phyloP scores from a whole-genome alignment of 2,329 filamentous ascomycete species.

The Penicillium sp. region DNA sequence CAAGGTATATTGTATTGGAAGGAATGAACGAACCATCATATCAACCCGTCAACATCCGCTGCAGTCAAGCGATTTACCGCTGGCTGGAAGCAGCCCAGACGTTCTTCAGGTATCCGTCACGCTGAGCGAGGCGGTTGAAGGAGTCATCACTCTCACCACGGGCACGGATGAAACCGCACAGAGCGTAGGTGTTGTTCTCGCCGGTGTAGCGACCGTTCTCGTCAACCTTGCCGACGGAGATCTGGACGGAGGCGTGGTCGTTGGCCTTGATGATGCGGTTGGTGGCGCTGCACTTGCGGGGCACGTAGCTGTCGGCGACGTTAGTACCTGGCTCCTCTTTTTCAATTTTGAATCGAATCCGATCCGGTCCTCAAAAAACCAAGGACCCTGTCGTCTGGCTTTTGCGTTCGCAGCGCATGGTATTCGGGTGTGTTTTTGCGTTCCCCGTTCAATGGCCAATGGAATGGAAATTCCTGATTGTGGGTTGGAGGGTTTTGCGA shows the following conservation, averaged over 20 bases:
- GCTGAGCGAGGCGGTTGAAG: slow-evolving; percentile 92
- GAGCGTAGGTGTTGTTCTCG: slow-evolving; percentile 96
- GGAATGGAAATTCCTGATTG: slow-evolving; percentile 2
- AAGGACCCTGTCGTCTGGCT: neutral
- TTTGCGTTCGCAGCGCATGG: slow-evolving; percentile 3
- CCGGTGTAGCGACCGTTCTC: slow-evolving; percentile 97
- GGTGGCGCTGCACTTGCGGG: slow-evolving; percentile 97
- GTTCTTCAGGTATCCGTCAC: slow-evolving; percentile 93
- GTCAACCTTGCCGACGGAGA: slow-evolving; percentile 96
- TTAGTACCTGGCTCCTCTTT: slow-evolving; percentile 7
- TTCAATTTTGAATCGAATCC: slow-evolving; percentile 1
- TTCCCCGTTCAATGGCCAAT: neutral
- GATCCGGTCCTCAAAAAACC: slow-evolving; percentile 6
- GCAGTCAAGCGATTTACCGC: slow-evolving; percentile 40
- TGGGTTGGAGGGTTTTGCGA: slow-evolving; percentile 3
- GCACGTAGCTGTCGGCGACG: slow-evolving; percentile 72
- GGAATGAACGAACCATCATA: slow-evolving; percentile 27
- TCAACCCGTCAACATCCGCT: slow-evolving; percentile 32
- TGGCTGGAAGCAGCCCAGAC: slow-evolving; percentile 80
- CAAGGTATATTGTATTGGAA: neutral
- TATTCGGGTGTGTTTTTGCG: neutral
- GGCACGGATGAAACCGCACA: slow-evolving; percentile 95
- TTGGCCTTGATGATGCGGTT: slow-evolving; percentile 99
- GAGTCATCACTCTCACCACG: slow-evolving; percentile 98
- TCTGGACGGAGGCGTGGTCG: slow-evolving; percentile 98